Evolutionary conservation across 2,329 filamentous ascomycete species (phyloP).

Genomic region (Fusarium compactum): DNA sequence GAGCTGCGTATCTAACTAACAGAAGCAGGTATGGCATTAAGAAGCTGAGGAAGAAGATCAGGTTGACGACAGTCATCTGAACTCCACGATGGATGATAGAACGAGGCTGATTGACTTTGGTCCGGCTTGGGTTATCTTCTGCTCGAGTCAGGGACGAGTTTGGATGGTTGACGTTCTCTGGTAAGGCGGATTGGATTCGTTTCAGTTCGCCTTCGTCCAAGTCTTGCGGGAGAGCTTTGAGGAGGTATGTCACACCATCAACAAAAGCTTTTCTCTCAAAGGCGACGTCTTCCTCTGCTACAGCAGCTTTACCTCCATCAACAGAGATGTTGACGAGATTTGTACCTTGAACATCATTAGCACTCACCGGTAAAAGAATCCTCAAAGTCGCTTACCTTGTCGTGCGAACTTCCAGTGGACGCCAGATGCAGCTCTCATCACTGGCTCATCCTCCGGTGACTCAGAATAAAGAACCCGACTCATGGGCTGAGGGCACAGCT

Average conservation of each 20-base stretch:
- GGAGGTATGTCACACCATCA: constrained; percentile 71
- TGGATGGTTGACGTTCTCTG: constrained; percentile 32
- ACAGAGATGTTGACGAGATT: constrained; percentile 48
- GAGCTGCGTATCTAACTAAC: constrained; percentile 65
- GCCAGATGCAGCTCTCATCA: constrained; percentile 47
- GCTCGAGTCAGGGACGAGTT: constrained; percentile 1
- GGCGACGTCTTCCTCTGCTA: constrained; percentile 40
- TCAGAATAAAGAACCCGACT: constrained; percentile 46
- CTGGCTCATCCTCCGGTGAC: constrained; percentile 34
- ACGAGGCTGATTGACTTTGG: constrained; percentile 31
- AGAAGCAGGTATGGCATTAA: constrained; percentile 71
- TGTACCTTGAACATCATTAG: constrained; percentile 40
- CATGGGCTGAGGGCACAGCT: constrained; percentile 34
- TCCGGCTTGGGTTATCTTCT: constrained; percentile 1
- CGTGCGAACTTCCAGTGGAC: constrained; percentile 52
- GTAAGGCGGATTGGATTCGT: constrained; percentile 48
- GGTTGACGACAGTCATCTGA: constrained; percentile 66
- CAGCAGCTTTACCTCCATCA: constrained; percentile 44
- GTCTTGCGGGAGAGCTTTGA: constrained; percentile 71
- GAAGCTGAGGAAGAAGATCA: constrained; percentile 71
- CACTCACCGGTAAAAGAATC: not conserved
- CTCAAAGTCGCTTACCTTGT: constrained; percentile 46
- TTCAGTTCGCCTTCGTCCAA: constrained; percentile 67
- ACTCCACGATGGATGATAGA: constrained; percentile 71
- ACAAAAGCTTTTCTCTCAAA: constrained; percentile 72